Percentiles rank a stretch among this genome's conserved stretches.
These are phyloP conservation scores for Gloeostereum incarnatum DNA, from an alignment of 768 basidiomycete species.

Conservation along the genomic window DNA sequence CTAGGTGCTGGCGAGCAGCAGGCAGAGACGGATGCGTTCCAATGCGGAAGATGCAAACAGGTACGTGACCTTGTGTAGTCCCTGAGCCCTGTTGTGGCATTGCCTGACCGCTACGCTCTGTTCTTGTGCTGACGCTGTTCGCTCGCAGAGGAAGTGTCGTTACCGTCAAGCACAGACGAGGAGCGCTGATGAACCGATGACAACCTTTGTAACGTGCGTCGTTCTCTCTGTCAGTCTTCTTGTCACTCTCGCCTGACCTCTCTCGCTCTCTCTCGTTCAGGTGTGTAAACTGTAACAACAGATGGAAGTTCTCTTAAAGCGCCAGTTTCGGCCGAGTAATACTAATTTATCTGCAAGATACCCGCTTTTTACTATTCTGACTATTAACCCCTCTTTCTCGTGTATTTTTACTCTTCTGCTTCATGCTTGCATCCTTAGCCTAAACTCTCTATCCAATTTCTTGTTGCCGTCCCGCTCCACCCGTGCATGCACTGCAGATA, in stretches of 20 bases:
- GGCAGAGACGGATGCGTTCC: conserved; percentile 97
- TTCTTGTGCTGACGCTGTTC: conserved; percentile 3
- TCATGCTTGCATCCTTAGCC: too few relatives aligned
- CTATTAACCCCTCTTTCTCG: not conserved
- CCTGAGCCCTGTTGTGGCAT: too few relatives aligned
- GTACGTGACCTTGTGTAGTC: conserved; percentile 19
- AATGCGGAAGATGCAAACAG: conserved; percentile 92
- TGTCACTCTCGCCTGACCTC: conserved; percentile 1
- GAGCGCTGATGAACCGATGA: conserved; percentile 98
- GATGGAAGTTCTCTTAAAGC: conserved; percentile 57
- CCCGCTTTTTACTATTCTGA: not conserved
- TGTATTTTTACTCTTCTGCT: not conserved
- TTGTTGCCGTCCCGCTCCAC: too few relatives aligned
- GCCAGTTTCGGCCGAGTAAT: not conserved
- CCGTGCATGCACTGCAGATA: too few relatives aligned
- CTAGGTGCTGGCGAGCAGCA: conserved; percentile 83
- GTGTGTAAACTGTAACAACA: conserved; percentile 62
- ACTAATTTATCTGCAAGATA: not conserved
- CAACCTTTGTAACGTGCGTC: conserved; percentile 82
- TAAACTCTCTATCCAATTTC: too few relatives aligned
- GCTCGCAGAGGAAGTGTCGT: conserved; percentile 63
- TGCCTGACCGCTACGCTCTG: too few relatives aligned
- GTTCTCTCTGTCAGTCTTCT: not conserved
- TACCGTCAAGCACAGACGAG: conserved; percentile 97
- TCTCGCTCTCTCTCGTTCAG: conserved; percentile 17